phyloP scores from a whole-genome alignment of 768 basidiomycete species.

The Lactifluus rugatus region DNA sequence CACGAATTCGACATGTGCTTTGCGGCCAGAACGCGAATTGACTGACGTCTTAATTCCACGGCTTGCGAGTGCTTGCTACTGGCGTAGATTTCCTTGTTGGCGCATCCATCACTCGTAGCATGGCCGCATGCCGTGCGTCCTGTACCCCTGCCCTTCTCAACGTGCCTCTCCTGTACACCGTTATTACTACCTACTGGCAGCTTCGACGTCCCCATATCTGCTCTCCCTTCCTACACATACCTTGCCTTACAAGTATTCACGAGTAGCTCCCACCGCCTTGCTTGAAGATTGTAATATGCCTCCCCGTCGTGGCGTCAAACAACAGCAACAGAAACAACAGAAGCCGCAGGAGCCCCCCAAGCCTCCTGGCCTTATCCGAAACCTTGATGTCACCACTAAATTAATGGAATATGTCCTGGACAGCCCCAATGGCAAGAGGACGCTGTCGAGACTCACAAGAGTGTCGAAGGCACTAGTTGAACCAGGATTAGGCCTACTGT shows the following conservation, averaged over 20 bases:
- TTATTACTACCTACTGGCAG: conserved; percentile 14
- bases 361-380: conserved; percentile 47
- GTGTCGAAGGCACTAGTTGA: conserved; percentile 68
- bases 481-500: conserved; percentile 60
- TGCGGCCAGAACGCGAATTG: not conserved
- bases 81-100: not conserved
- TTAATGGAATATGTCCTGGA: conserved; percentile 44
- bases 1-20: conserved; percentile 10
- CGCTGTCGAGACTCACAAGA: conserved; percentile 60
- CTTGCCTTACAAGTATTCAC: not conserved
- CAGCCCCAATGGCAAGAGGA: conserved; percentile 54
- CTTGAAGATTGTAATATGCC: conserved; percentile 8
- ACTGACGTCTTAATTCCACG: not conserved
- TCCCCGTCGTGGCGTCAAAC: conserved; percentile 10
- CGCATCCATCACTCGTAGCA: conserved; percentile 5
- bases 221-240: conserved; percentile 9
- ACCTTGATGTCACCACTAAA: conserved; percentile 47
- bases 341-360: conserved; percentile 39
- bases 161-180: conserved; percentile 11
- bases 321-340: conserved; percentile 5
- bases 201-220: conserved; percentile 12
- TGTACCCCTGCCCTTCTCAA: conserved; percentile 21
- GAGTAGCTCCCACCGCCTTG: not conserved
- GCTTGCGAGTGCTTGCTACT: not conserved
- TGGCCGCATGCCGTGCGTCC: conserved; percentile 13